Conservation (phyloP, 306 rosid species). For the Geum urbanum region DNA sequence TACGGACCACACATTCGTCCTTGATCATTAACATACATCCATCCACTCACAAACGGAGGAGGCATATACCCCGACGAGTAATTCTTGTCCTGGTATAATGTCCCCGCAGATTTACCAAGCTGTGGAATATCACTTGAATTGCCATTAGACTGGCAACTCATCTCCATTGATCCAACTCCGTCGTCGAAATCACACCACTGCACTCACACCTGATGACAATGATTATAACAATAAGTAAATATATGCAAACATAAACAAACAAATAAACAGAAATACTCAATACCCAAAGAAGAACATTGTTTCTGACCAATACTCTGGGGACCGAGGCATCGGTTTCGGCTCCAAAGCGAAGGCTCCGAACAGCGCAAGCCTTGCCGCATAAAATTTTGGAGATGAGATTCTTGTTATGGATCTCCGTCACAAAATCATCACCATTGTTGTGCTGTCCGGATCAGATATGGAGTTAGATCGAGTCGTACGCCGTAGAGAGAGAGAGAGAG, state of each 20-base stretch:
- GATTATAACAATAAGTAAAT: not conserved
- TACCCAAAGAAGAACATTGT: not conserved
- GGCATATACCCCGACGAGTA: slow-evolving; percentile 34
- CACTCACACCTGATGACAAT: slow-evolving; percentile 24
- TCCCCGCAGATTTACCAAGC: slow-evolving; percentile 35
- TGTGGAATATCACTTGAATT: slow-evolving; percentile 36
- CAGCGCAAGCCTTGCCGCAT: too few species aligned
- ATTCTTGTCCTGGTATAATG: slow-evolving; percentile 23
- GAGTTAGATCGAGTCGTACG: too few species aligned
- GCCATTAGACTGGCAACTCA: slow-evolving; percentile 60
- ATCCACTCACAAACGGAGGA: slow-evolving; percentile 66
- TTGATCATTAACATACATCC: slow-evolving; percentile 88
- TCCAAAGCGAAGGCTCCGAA: too few species aligned
- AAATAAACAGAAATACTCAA: not conserved
- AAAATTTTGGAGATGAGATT: too few species aligned
- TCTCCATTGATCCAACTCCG: slow-evolving; percentile 42
- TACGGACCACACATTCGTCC: slow-evolving; percentile 98
- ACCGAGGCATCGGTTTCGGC: too few species aligned
- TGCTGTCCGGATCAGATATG: too few species aligned
- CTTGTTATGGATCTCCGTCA: too few species aligned
- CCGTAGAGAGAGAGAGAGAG: too few species aligned
- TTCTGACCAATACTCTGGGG: not conserved
- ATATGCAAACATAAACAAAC: not conserved
- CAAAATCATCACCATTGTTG: too few species aligned
- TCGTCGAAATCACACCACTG: slow-evolving; percentile 39